These are phyloP conservation scores for Debaryomyces subglobosus DNA, from an alignment of 1,139 yeast genomes.

Conservation along the genomic window DNA sequence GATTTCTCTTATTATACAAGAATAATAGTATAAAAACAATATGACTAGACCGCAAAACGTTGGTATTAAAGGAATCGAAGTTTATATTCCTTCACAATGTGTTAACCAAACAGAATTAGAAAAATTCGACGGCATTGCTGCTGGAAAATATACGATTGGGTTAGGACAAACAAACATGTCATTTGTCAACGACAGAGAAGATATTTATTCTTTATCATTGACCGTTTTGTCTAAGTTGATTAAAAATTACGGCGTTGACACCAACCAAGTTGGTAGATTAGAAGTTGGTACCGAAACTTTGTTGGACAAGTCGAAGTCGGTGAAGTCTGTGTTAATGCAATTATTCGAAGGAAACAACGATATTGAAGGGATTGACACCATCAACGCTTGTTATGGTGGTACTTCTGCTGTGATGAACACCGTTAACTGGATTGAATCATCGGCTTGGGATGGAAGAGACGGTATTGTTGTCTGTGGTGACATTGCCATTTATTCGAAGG, in stretches of 20 bases:
- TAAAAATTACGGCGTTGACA: conserved; percentile 80
- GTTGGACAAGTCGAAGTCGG: conserved; percentile 95
- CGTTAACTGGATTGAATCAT: conserved; percentile 93
- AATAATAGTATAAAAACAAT: conserved; percentile 3
- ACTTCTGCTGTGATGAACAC: conserved; percentile 94
- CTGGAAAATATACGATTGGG: conserved; percentile 98
- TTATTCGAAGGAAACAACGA: conserved; percentile 87
- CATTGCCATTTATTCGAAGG: conserved; percentile 95
- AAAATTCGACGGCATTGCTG: conserved; percentile 78
- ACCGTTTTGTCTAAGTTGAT: conserved; percentile 81
- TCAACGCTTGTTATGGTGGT: conserved; percentile 99
- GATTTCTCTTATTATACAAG: not conserved
- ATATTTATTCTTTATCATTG: conserved; percentile 87
- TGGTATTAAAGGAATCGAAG: conserved; percentile 95
- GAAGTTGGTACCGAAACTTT: conserved; percentile 99
- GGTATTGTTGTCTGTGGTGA: conserved; percentile 98
- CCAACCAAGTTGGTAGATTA: conserved; percentile 82
- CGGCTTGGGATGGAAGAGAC: conserved; percentile 98
- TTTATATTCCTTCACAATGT: conserved; percentile 81
- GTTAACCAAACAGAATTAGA: conserved; percentile 92
- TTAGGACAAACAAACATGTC: conserved; percentile 98
- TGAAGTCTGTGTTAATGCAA: conserved; percentile 95
- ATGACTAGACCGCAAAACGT: conserved; percentile 53
- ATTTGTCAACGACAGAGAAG: conserved; percentile 96
- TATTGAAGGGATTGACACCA: conserved; percentile 93